Evolutionary conservation across 2,329 filamentous ascomycete genomes (phyloP).

Genomic region (Aspergillus sp.): DNA sequence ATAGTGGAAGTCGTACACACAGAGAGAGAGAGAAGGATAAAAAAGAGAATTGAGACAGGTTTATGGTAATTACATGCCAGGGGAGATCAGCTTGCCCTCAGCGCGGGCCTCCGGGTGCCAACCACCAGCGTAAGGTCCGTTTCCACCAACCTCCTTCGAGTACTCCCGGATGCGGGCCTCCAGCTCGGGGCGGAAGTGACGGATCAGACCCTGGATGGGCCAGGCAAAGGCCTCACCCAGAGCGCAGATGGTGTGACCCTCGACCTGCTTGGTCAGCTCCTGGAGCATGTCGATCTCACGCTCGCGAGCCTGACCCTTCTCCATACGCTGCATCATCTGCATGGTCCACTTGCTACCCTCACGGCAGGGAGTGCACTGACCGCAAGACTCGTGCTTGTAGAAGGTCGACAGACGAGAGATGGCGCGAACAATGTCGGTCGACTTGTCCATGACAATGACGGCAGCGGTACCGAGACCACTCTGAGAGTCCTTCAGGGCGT

Average conservation of each 20-base stretch:
- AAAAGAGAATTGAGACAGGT: too few species aligned
- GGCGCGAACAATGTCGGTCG: constrained; percentile 89
- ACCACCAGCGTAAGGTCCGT: constrained; percentile 74
- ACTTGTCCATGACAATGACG: constrained; percentile 99
- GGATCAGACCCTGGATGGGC: constrained; percentile 96
- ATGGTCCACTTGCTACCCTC: constrained; percentile 99
- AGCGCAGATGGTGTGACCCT: constrained; percentile 98
- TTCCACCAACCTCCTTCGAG: constrained; percentile 69
- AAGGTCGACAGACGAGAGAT: constrained; percentile 93
- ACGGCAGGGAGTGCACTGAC: constrained; percentile 98
- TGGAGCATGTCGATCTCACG: constrained; percentile 99
- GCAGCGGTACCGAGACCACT: constrained; percentile 95
- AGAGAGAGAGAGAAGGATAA: too few species aligned
- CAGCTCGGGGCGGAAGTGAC: constrained; percentile 95
- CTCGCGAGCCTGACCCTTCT: constrained; percentile 82
- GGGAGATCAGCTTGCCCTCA: constrained; percentile 82
- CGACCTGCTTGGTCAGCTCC: constrained; percentile 98
- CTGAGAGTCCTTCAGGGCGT: constrained; percentile 95
- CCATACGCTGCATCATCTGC: constrained; percentile 97
- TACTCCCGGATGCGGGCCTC: constrained; percentile 87
- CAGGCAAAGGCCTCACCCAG: constrained; percentile 97
- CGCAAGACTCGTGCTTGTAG: constrained; percentile 97
- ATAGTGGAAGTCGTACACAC: not conserved
- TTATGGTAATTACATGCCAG: constrained; percentile 76
- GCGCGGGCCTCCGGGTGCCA: constrained; percentile 75